Conservation (phyloP, 2,329 filamentous ascomycete species). For the Stemphylium beticola region DNA sequence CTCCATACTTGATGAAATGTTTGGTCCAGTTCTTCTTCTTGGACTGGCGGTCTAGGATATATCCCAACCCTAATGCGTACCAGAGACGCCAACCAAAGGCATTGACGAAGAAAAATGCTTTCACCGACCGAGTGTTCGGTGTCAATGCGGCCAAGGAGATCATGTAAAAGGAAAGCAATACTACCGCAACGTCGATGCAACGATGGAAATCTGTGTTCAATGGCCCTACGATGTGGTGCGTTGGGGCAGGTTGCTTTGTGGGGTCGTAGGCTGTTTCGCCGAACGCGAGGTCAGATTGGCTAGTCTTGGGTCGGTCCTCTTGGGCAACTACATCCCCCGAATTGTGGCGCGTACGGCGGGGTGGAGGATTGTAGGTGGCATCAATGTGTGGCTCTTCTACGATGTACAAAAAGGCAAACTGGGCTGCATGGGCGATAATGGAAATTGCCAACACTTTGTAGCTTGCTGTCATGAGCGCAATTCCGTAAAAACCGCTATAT, state of each 20-base stretch:
- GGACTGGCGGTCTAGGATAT: constrained; percentile 84
- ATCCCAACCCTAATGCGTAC: constrained; percentile 87
- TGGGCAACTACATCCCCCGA: constrained; percentile 46
- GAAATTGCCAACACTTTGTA: constrained; percentile 98
- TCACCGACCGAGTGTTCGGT: constrained; percentile 76
- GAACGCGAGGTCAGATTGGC: constrained; percentile 49
- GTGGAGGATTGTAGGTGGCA: constrained; percentile 93
- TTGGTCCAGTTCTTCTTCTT: constrained; percentile 93
- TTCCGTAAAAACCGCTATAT: constrained; percentile 97
- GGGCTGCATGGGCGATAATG: constrained; percentile 89
- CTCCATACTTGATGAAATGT: constrained; percentile 96
- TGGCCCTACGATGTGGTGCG: constrained; percentile 84
- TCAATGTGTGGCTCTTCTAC: constrained; percentile 99
- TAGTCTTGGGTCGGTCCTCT: constrained; percentile 47
- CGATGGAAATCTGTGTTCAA: constrained; percentile 88
- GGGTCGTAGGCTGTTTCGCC: constrained; percentile 50
- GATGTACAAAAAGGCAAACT: constrained; percentile 88
- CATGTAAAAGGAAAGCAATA: constrained; percentile 79
- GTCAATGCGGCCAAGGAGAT: constrained; percentile 75
- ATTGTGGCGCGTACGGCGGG: constrained; percentile 66
- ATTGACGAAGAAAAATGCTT: constrained; percentile 79
- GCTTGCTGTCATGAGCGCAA: constrained; percentile 96
- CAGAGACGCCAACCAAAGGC: constrained; percentile 85
- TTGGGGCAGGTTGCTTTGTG: constrained; percentile 65
- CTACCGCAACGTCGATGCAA: constrained; percentile 79